These are phyloP conservation scores for Phycomyces blakesleeanus DNA, from an alignment of 192 early-diverging fungal genomes.

Conservation along the genomic window DNA sequence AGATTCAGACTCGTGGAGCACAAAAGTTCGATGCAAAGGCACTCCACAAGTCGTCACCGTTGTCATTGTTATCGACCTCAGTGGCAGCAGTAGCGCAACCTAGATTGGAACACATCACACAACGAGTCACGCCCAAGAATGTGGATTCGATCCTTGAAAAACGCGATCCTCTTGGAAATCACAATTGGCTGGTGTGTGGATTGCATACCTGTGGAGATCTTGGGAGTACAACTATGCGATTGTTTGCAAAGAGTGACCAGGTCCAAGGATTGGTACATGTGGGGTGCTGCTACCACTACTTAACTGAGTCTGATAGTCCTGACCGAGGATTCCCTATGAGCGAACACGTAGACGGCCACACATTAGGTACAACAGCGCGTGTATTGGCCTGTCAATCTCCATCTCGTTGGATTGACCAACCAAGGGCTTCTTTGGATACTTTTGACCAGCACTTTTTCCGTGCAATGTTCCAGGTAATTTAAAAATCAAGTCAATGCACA, in stretches of 20 bases:
- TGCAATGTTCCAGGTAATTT: conserved; percentile 64
- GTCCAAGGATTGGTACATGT: conserved; percentile 56
- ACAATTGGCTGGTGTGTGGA: conserved; percentile 70
- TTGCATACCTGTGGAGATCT: conserved; percentile 86
- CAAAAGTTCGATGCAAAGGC: conserved; percentile 52
- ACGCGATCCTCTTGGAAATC: conserved; percentile 14
- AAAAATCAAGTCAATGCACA: no score
- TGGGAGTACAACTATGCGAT: conserved; percentile 63
- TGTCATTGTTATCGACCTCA: no score
- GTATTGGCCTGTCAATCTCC: conserved; percentile 81
- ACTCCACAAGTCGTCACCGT: conserved; percentile 42
- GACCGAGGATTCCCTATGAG: conserved; percentile 44
- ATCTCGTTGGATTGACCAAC: conserved; percentile 64
- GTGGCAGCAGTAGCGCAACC: conserved; percentile 3
- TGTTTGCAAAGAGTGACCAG: conserved; percentile 56
- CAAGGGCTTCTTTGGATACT: conserved; percentile 48
- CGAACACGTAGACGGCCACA: conserved; percentile 18
- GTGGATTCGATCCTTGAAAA: conserved; percentile 33
- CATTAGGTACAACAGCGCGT: conserved; percentile 57
- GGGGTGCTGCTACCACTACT: conserved; percentile 84
- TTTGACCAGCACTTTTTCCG: conserved; percentile 73
- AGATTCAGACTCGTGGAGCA: conserved; percentile 68
- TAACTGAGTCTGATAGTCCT: conserved; percentile 40
- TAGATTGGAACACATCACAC: conserved; percentile 42
- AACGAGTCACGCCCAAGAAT: conserved; percentile 43